A percentile compares a stretch with the other conserved stretches of the same genome.
Evolutionary conservation across 176 grass and related monocot species (phyloP).

Genomic region (Rhynchospora pubera): DNA sequence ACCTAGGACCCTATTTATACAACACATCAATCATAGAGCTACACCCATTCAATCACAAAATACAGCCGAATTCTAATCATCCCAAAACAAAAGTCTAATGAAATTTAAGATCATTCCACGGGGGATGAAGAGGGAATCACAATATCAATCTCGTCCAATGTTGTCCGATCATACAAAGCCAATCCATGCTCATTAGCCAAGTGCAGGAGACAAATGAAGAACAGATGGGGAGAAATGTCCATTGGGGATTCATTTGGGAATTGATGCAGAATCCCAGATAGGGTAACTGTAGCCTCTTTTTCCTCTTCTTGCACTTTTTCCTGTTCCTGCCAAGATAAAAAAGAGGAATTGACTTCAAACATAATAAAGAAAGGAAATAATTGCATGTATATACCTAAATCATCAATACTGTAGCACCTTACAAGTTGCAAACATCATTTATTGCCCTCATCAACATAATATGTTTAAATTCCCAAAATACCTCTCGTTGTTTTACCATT

Average conservation of each 20-base stretch:
- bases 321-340: neutral
- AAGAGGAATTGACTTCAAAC: neutral
- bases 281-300: conserved; percentile 23
- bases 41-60: neutral
- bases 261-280: conserved; percentile 52
- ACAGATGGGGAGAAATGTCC: conserved; percentile 77
- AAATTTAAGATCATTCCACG: neutral
- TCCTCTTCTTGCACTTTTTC: neutral
- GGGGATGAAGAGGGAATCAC: conserved; percentile 25
- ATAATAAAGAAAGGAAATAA: neutral
- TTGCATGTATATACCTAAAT: neutral
- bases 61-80: neutral
- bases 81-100: neutral
- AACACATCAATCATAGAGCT: neutral
- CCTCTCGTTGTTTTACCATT: neutral
- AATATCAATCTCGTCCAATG: conserved; percentile 90
- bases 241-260: conserved; percentile 49
- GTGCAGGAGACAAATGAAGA: conserved; percentile 94
- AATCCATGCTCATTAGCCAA: conserved; percentile 80
- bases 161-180: conserved; percentile 36
- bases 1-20: neutral
- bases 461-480: neutral
- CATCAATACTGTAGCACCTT: neutral
- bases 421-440: neutral
- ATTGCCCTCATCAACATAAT: neutral